Evolutionary conservation across 306 rosid species (phyloP).

Genomic region (Amphicarpaea edgeworthii): DNA sequence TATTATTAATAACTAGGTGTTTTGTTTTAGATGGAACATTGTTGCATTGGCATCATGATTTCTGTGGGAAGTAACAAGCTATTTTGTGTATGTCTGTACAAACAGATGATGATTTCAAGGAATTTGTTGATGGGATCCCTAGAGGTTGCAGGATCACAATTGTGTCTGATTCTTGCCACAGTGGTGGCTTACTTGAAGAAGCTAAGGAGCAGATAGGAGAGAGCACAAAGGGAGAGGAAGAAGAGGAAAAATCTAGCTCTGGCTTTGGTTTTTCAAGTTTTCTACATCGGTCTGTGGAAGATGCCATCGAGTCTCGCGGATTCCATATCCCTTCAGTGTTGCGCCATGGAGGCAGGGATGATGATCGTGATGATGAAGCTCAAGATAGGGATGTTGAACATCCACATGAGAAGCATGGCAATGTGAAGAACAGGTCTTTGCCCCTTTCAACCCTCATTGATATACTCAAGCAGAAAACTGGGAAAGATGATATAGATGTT

Average conservation of each 20-base stretch:
- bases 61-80: background rate
- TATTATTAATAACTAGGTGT: conserved; percentile 3
- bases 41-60: background rate
- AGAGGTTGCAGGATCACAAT: conserved; percentile 76
- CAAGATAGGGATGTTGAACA: conserved; percentile 59
- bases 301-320: conserved; percentile 76
- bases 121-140: conserved; percentile 67
- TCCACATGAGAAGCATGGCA: conserved; percentile 54
- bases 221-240: conserved; percentile 60
- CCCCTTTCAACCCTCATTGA: conserved; percentile 91
- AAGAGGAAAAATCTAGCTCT: conserved; percentile 41
- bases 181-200: conserved; percentile 82
- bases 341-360: conserved; percentile 42
- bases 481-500: conserved; percentile 84
- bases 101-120: conserved; percentile 96
- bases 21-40: background rate
- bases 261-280: conserved; percentile 70
- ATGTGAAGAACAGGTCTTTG: conserved; percentile 68
- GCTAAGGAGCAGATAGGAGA: conserved; percentile 90
- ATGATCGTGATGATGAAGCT: conserved; percentile 51
- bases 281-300: conserved; percentile 61
- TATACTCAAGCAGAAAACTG: conserved; percentile 89
- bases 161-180: conserved; percentile 95
- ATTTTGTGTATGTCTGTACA: background rate
- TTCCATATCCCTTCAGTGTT: conserved; percentile 67